These are phyloP conservation scores for Hyphopichia fennica DNA, from an alignment of 1,139 yeast species.

Conservation along the genomic window DNA sequence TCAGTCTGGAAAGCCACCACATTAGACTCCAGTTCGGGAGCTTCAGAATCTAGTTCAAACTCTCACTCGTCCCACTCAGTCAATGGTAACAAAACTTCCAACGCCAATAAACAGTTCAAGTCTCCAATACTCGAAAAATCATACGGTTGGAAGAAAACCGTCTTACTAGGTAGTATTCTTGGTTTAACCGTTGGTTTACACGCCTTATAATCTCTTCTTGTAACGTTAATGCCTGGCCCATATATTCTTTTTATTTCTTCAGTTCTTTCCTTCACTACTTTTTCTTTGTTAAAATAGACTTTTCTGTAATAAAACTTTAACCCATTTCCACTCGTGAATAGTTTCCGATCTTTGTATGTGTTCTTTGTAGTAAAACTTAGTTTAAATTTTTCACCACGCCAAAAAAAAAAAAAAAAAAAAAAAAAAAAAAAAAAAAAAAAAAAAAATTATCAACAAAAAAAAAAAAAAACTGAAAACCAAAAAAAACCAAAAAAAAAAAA, in stretches of 20 bases:
- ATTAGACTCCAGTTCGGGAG: constrained; percentile 8
- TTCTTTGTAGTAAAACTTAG: too few relatives aligned
- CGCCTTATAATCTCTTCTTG: constrained; percentile 12
- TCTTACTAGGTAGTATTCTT: constrained; percentile 17
- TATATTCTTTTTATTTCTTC: neutral
- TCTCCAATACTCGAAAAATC: constrained; percentile 11
- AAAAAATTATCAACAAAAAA: neutral
- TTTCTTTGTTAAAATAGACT: too few relatives aligned
- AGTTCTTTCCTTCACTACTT: neutral
- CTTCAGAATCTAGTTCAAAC: constrained; percentile 5
- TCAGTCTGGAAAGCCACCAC: constrained; percentile 30
- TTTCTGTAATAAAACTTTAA: too few relatives aligned
- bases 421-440: neutral
- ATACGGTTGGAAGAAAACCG: constrained; percentile 17
- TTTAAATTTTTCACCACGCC: too few relatives aligned
- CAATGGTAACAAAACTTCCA: constrained; percentile 19
- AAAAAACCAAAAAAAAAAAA: neutral
- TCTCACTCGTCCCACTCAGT: constrained; percentile 14
- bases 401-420: neutral
- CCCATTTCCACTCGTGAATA: too few relatives aligned
- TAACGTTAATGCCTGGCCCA: neutral
- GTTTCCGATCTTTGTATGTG: too few relatives aligned
- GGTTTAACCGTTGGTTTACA: constrained; percentile 18
- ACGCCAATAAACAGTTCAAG: constrained; percentile 13
- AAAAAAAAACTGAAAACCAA: too few relatives aligned